Conservation (phyloP, 345 rosid genomes). For the Garcia nutans region DNA sequence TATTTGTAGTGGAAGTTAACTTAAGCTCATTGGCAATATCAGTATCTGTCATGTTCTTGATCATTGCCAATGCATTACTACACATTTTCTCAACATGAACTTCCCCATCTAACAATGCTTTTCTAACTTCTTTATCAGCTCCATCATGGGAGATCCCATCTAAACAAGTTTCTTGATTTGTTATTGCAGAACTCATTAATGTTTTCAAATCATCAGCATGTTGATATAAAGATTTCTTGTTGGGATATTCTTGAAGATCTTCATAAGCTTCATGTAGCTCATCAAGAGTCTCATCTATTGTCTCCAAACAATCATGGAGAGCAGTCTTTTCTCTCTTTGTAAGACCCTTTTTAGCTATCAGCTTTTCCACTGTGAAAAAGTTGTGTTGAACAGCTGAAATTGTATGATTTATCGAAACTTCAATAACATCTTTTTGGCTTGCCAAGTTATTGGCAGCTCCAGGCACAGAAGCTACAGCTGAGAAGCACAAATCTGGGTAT, state of each 20-base stretch:
- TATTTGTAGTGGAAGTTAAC: slow-evolving; percentile 7
- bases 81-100: slow-evolving; percentile 56
- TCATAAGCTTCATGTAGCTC: slow-evolving; percentile 57
- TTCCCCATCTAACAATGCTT: slow-evolving; percentile 39
- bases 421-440: slow-evolving; percentile 38
- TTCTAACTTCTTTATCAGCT: slow-evolving; percentile 51
- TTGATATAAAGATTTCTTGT: slow-evolving; percentile 51
- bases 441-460: slow-evolving; percentile 27
- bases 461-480: slow-evolving; percentile 49
- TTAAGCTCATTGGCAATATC: slow-evolving; percentile 46
- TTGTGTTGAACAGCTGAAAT: slow-evolving; percentile 30
- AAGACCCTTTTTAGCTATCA: slow-evolving; percentile 21
- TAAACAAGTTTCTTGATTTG: slow-evolving; percentile 83
- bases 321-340: slow-evolving; percentile 65
- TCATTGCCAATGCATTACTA: slow-evolving; percentile 61
- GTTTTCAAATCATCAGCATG: slow-evolving; percentile 87
- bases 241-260: slow-evolving; percentile 63
- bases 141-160: slow-evolving; percentile 72
- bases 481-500: slow-evolving; percentile 71
- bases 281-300: slow-evolving; percentile 77
- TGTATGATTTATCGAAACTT: slow-evolving; percentile 31
- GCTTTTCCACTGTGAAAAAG: slow-evolving; percentile 31
- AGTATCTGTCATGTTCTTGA: slow-evolving; percentile 62
- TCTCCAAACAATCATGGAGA: slow-evolving; percentile 85
- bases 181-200: slow-evolving; percentile 77